Conservation (phyloP, 352 stramenopile species). For the Globisporangium echinulatum region DNA sequence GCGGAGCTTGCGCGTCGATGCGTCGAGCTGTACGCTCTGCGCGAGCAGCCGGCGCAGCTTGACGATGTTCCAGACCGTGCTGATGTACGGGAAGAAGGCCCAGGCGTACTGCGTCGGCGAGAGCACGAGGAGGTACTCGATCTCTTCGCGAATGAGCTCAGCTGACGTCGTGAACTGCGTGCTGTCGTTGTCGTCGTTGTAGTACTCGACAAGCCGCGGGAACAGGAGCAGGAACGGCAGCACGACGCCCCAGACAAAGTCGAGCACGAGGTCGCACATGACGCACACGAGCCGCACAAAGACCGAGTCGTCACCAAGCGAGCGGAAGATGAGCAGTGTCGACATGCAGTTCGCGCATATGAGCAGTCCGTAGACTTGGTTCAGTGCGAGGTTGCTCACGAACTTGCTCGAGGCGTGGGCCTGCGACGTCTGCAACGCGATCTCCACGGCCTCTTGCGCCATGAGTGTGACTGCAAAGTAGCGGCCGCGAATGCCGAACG, state of each 20-base stretch:
- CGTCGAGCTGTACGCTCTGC: background rate
- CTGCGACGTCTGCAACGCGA: conserved; percentile 6
- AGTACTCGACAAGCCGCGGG: conserved; percentile 8
- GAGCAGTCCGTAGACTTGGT: conserved; percentile 7
- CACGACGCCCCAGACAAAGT: conserved; percentile 12
- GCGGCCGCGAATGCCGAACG: conserved; percentile 7
- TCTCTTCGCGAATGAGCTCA: conserved; percentile 9
- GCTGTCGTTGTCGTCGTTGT: background rate
- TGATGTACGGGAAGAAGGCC: conserved; percentile 10
- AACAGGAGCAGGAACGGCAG: conserved; percentile 6
- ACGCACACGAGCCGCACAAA: conserved; percentile 7
- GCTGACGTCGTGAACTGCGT: background rate
- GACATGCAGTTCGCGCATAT: conserved; percentile 10
- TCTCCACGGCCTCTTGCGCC: conserved; percentile 5
- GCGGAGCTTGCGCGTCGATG: conserved; percentile 1
- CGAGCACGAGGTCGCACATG: conserved; percentile 9
- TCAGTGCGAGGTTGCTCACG: conserved; percentile 10
- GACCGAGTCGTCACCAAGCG: conserved; percentile 5
- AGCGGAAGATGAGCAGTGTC: conserved; percentile 5
- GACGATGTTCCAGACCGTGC: conserved; percentile 9
- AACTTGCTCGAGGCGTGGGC: conserved; percentile 11
- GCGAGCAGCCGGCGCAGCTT: conserved; percentile 3
- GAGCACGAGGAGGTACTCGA: conserved; percentile 9
- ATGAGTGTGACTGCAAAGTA: conserved; percentile 9
- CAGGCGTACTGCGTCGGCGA: conserved; percentile 1